phyloP scores from a whole-genome alignment of 2,329 filamentous ascomycete genomes.

The Aureobasidium subglaciale region DNA sequence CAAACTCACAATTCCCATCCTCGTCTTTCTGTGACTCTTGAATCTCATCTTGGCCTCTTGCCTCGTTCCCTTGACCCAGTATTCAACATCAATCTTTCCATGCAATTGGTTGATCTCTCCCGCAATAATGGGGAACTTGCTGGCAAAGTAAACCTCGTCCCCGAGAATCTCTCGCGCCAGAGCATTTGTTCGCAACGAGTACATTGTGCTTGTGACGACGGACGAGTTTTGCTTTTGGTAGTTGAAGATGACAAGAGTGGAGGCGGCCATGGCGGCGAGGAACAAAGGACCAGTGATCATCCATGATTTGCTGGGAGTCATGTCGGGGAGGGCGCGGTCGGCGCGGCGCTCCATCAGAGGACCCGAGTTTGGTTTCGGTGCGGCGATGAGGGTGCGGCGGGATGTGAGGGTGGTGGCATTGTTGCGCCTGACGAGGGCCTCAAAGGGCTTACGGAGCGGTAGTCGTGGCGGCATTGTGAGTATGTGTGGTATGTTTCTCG shows the following conservation, averaged over 20 bases:
- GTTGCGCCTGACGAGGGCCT: conserved; percentile 12
- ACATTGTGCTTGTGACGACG: conserved; percentile 75
- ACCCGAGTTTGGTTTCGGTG: conserved; percentile 43
- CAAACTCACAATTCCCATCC: conserved; percentile 46
- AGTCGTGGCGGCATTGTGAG: conserved; percentile 11
- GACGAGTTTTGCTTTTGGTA: conserved; percentile 93
- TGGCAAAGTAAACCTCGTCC: conserved; percentile 53
- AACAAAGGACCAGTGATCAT: conserved; percentile 72
- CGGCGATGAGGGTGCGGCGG: conserved; percentile 41
- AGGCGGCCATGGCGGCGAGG: conserved; percentile 59
- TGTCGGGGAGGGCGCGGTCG: conserved; percentile 45
- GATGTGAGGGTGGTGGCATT: background rate
- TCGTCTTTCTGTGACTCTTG: conserved; percentile 62
- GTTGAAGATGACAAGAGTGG: conserved; percentile 90
- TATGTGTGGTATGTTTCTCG: background rate
- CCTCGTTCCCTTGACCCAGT: conserved; percentile 76
- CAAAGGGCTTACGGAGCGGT: conserved; percentile 6
- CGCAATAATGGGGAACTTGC: conserved; percentile 42
- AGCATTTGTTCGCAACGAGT: conserved; percentile 76
- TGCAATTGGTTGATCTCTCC: conserved; percentile 86
- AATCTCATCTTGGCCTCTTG: conserved; percentile 70
- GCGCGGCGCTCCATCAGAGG: conserved; percentile 46
- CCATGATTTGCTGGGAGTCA: conserved; percentile 31
- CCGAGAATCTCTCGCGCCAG: conserved; percentile 71
- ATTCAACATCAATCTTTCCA: conserved; percentile 79